Percentiles rank a stretch among this genome's conserved stretches.
phyloP scores from a whole-genome alignment of 2,329 filamentous ascomycete species.

The Monosporascus sp. region DNA sequence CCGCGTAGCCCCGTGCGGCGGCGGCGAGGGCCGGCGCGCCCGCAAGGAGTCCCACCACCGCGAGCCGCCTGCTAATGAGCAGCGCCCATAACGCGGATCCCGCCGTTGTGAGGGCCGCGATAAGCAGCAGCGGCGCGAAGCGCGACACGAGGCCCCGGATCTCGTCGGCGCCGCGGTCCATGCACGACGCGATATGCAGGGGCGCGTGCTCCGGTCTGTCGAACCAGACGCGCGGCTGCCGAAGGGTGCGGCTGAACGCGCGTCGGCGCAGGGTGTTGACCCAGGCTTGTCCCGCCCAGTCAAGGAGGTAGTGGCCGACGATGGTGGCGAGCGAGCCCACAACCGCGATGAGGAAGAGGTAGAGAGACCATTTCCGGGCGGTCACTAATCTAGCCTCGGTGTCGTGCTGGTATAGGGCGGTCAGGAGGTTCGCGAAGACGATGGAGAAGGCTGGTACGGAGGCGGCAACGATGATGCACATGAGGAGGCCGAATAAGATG shows the following conservation, averaged over 20 bases:
- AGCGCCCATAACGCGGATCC: conserved; percentile 73
- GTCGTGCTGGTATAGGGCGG: conserved; percentile 58
- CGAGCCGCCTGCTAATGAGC: conserved; percentile 71
- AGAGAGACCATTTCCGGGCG: conserved; percentile 62
- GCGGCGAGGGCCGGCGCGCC: conserved; percentile 62
- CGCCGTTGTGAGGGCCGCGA: conserved; percentile 60
- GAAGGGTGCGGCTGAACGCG: conserved; percentile 64
- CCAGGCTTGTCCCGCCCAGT: conserved; percentile 70
- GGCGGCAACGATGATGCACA: conserved; percentile 59
- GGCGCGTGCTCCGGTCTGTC: conserved; percentile 61
- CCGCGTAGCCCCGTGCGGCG: conserved; percentile 60
- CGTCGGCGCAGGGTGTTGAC: conserved; percentile 63
- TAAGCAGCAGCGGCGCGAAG: conserved; percentile 66
- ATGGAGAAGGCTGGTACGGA: conserved; percentile 72
- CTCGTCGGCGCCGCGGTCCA: conserved; percentile 81
- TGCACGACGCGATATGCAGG: conserved; percentile 58
- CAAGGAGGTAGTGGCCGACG: conserved; percentile 64
- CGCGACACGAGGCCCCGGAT: conserved; percentile 77
- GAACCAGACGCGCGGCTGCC: conserved; percentile 77
- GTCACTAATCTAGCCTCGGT: conserved; percentile 42
- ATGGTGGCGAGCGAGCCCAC: conserved; percentile 63
- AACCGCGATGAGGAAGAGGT: conserved; percentile 62
- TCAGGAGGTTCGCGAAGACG: conserved; percentile 66
- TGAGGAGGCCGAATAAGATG: conserved; percentile 55
- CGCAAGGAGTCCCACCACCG: conserved; percentile 68